A percentile compares a stretch with the other conserved stretches of the same genome.
Conservation (phyloP, 257 asterid species). For the Solanum raphanifolium region DNA sequence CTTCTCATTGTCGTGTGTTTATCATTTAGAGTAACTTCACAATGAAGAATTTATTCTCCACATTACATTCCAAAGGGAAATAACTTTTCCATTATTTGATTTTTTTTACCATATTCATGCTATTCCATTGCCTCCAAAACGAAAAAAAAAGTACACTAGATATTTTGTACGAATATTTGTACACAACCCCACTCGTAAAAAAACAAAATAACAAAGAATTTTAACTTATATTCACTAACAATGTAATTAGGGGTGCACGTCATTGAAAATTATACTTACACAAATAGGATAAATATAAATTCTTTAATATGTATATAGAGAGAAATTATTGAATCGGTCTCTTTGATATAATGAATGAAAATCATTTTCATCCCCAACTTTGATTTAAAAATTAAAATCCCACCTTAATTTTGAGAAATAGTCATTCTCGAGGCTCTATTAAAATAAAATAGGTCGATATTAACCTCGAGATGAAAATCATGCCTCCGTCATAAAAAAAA, state of each 20-base stretch:
- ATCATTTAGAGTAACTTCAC: neutral
- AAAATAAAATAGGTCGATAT: neutral
- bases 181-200: neutral
- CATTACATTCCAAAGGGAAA: neutral
- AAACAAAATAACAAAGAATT: neutral
- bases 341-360: neutral
- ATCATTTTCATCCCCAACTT: neutral
- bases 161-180: neutral
- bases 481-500: neutral
- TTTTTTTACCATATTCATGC: neutral
- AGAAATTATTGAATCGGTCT: neutral
- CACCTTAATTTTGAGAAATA: too few relatives aligned
- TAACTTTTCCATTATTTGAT: neutral
- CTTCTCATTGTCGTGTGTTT: neutral
- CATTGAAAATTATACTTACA: neutral
- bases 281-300: neutral
- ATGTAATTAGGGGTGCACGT: neutral
- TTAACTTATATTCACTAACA: neutral
- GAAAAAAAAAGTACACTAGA: neutral
- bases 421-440: neutral
- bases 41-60: slow-evolving; percentile 8
- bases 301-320: neutral
- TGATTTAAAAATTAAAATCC: too few relatives aligned
- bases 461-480: neutral
- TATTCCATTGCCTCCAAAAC: neutral